Conservation (phyloP, 208 protist species). For the Trypanosoma grayi region DNA sequence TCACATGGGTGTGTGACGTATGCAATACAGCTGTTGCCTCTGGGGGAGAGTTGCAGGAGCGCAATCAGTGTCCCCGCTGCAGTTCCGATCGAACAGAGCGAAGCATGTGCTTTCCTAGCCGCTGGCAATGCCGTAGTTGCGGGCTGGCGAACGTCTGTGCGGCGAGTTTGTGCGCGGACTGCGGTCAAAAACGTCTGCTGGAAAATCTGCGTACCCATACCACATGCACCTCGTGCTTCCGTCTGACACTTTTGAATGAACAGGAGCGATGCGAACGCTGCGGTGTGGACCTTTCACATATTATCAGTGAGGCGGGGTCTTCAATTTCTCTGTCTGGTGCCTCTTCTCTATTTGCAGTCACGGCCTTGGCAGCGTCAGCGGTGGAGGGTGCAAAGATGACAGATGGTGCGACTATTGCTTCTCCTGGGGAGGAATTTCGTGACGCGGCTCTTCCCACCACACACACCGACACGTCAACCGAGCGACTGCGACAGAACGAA, state of each 20-base stretch:
- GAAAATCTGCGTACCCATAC: slow-evolving; percentile 31
- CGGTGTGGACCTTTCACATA: slow-evolving; percentile 30
- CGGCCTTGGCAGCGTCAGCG: background rate
- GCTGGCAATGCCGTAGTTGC: slow-evolving; percentile 63
- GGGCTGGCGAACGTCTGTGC: slow-evolving; percentile 39
- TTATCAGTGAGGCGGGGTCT: slow-evolving; percentile 30
- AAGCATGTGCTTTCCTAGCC: slow-evolving; percentile 40
- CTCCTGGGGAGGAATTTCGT: background rate
- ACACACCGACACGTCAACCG: too few relatives aligned
- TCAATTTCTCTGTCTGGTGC: slow-evolving; percentile 21
- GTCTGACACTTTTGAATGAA: slow-evolving; percentile 41
- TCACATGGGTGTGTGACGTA: slow-evolving; percentile 80
- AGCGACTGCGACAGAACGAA: too few relatives aligned
- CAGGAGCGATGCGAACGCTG: slow-evolving; percentile 64
- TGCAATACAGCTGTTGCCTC: slow-evolving; percentile 61
- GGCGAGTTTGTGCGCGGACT: slow-evolving; percentile 43
- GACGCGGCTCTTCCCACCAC: too few relatives aligned
- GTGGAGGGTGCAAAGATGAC: background rate
- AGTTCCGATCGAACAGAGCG: slow-evolving; percentile 20
- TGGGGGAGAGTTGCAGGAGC: slow-evolving; percentile 50
- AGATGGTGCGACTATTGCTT: background rate
- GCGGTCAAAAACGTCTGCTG: slow-evolving; percentile 43
- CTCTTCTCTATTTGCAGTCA: background rate
- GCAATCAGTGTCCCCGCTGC: slow-evolving; percentile 58
- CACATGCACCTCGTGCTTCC: slow-evolving; percentile 61